Conservation (phyloP, 2,329 filamentous ascomycete species). For the Fusarium heterosporum region DNA sequence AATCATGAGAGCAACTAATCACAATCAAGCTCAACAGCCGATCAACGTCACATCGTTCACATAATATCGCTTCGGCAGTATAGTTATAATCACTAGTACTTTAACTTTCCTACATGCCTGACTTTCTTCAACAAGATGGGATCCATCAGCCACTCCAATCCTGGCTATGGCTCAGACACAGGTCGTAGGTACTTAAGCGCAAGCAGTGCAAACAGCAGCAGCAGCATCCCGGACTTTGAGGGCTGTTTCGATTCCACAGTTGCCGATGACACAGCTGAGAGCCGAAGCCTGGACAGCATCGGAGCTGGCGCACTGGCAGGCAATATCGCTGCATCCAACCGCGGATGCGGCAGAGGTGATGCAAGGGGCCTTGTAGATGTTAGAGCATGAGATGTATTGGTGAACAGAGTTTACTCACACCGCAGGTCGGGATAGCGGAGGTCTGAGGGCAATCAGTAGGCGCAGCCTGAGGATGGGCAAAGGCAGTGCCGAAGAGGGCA, state of each 20-base stretch:
- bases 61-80: background rate
- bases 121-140: background rate
- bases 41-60: background rate
- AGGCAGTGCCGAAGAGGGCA: conserved; percentile 19
- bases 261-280: conserved; percentile 30
- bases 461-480: conserved; percentile 32
- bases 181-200: conserved; percentile 5
- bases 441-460: conserved; percentile 31
- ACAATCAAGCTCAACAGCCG: background rate
- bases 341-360: conserved; percentile 34
- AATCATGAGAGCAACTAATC: background rate
- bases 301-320: conserved; percentile 37
- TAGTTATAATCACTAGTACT: background rate
- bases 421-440: conserved; percentile 39
- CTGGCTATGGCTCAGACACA: background rate
- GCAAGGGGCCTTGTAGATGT: conserved; percentile 22
- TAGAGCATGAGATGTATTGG: background rate
- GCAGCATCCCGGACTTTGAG: conserved; percentile 31
- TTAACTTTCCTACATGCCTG: background rate
- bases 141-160: background rate
- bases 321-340: conserved; percentile 31
- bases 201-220: conserved; percentile 37
- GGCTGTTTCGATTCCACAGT: conserved; percentile 29
- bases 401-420: conserved; percentile 11
- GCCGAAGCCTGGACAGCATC: conserved; percentile 32